Base-by-base conservation (phyloP, 108 stramenopile genomes). In the Fistulifera pelliculosa region DNA sequence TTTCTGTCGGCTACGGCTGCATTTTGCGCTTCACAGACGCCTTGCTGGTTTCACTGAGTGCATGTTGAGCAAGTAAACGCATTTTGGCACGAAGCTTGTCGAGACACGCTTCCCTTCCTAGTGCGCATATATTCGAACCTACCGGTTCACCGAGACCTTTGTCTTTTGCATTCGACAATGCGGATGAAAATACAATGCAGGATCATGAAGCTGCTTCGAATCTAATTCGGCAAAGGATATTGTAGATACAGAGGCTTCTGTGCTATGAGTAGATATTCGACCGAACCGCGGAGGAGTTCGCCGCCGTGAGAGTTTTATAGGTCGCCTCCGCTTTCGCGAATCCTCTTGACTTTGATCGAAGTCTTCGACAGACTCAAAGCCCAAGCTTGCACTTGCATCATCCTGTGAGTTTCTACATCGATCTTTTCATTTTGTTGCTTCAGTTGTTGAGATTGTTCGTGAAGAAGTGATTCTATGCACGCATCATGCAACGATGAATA, bases 31-130 rank as follows among this genome's bases (percentile, higher is more conserved):
- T 77, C 56, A 77, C 62, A 4, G 41, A 47, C 0, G 76, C 60
- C 22, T 35, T 31, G 15, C 47, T 44, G 4, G 23, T 54, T 24
- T 55, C 60, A n/a, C 48, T 47, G 14, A 58, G 39, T 11, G 68
- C 64, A 11, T 74, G 67, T 48, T 75, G 52, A 11, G 61, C 40
- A 14, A 81, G 53, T 44, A 81, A 42, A 15, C 56, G 39, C 68
- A 81, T 75, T 54, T 81, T 81, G 21, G 77, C 66, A 12, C 70
- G 50, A 12, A 81, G 49, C 49, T 81, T 81, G 0, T 54, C 58
- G 44, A 81, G 43, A 52, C 59, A 61, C 14, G 35, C 49, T 0
- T 66, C 64, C 24, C 27, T n/a, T 0, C 76, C 76, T n/a, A 19
- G 38, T 0, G 68, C 76, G 40, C 70, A 68, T 23, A 77, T 70